These are phyloP conservation scores for Boletus fagicola DNA, from an alignment of 768 basidiomycete species.

Conservation along the genomic window DNA sequence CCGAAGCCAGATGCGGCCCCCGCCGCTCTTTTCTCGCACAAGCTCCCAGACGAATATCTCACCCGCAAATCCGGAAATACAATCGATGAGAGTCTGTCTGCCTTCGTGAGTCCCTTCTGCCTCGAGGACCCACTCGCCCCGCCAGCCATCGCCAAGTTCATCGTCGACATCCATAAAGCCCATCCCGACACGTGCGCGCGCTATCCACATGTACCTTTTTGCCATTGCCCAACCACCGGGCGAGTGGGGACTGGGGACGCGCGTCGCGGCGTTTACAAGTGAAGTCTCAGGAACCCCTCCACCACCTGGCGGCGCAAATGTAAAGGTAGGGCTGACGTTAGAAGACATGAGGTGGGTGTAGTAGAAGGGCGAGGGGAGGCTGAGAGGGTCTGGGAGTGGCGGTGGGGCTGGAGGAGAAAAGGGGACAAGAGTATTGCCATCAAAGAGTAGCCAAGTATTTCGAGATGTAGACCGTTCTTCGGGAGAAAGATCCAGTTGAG, in stretches of 20 bases:
- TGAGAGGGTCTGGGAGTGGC: constrained; percentile 54
- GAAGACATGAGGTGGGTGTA: constrained; percentile 63
- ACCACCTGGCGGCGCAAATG: constrained; percentile 29
- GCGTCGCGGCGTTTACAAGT: constrained; percentile 37
- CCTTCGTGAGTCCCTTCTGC: constrained; percentile 74
- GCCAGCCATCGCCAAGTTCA: constrained; percentile 65
- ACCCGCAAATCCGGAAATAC: constrained; percentile 40
- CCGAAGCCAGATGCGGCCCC: constrained; percentile 65
- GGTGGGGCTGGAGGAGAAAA: constrained; percentile 54
- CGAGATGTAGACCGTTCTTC: constrained; percentile 21
- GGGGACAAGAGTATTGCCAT: constrained; percentile 59
- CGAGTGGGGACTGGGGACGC: constrained; percentile 59
- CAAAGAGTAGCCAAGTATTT: constrained; percentile 72
- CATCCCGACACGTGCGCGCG: constrained; percentile 42
- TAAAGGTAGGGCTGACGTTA: constrained; percentile 23
- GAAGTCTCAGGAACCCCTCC: constrained; percentile 46
- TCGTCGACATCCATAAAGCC: constrained; percentile 35
- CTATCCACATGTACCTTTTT: constrained; percentile 66
- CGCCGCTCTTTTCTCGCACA: constrained; percentile 58
- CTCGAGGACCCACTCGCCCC: constrained; percentile 78
- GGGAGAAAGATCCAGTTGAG: constrained; percentile 17
- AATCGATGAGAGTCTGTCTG: constrained; percentile 52
- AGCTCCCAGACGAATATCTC: constrained; percentile 49
- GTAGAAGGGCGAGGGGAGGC: constrained; percentile 73
- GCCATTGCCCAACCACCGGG: constrained; percentile 58